These are phyloP conservation scores for Cladosporium sp. DNA, from an alignment of 2,329 filamentous ascomycete species.

Conservation along the genomic window DNA sequence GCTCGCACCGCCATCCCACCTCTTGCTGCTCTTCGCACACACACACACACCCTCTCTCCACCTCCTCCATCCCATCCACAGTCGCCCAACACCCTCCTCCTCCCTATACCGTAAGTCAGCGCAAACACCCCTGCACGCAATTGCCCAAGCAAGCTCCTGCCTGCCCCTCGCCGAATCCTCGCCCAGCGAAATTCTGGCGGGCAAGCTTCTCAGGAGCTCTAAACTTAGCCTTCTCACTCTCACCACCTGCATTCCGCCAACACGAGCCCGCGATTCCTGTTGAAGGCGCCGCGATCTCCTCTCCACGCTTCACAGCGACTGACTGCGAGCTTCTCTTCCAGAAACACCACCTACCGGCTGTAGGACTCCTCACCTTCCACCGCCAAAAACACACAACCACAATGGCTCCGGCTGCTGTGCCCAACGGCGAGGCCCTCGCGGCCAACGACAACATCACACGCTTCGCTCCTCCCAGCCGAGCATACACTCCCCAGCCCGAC, in stretches of 20 bases:
- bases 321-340: neutral
- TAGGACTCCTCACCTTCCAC: constrained; percentile 6
- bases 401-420: constrained; percentile 40
- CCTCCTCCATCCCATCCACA: constrained; percentile 9
- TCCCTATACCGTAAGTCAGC: constrained; percentile 3
- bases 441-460: constrained; percentile 99
- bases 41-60: constrained; percentile 8
- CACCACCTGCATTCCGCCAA: constrained; percentile 6
- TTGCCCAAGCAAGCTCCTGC: neutral
- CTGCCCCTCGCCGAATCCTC: neutral
- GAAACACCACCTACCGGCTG: constrained; percentile 3
- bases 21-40: neutral
- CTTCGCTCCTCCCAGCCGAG: constrained; percentile 87
- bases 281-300: constrained; percentile 4
- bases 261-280: neutral
- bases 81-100: neutral
- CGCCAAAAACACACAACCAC: constrained; percentile 22
- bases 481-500: constrained; percentile 77
- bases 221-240: constrained; percentile 12
- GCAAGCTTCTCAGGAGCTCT: constrained; percentile 12
- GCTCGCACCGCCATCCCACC: neutral
- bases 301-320: neutral
- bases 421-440: constrained; percentile 43
- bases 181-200: constrained; percentile 13
- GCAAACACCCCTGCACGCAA: neutral